Evolutionary conservation across 371 early-diverging fungal genomes (phyloP).

Genomic region (Capillidium heterosporum): DNA sequence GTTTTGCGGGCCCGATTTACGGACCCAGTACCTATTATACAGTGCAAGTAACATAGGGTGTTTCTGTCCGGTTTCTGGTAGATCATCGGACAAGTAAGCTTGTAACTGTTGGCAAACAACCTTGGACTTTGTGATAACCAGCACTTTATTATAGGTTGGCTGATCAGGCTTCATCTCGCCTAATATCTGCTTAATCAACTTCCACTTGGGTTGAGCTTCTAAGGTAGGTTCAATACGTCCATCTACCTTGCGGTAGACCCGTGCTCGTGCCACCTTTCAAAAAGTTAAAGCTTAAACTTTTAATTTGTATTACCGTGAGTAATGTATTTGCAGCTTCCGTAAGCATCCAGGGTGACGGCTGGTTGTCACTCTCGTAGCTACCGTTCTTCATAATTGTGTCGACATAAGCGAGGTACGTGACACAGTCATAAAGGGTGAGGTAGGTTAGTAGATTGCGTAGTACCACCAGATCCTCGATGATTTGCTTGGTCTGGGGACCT

Average conservation of each 20-base stretch:
- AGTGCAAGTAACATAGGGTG: background rate
- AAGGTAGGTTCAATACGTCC: conserved; percentile 40
- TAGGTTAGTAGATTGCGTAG: conserved; percentile 52
- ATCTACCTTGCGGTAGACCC: conserved; percentile 11
- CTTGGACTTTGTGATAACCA: too few species aligned
- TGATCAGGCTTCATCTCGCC: conserved; percentile 43
- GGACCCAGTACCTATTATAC: background rate
- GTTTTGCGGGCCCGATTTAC: background rate
- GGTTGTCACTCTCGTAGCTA: conserved; percentile 13
- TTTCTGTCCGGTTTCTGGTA: background rate
- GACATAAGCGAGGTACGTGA: conserved; percentile 66
- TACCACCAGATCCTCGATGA: conserved; percentile 52
- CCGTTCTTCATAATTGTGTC: conserved; percentile 46
- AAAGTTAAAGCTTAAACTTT: background rate
- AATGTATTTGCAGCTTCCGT: conserved; percentile 68
- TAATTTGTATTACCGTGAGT: conserved; percentile 19
- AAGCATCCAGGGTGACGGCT: conserved; percentile 60
- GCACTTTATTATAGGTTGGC: background rate
- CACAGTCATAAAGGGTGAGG: conserved; percentile 68
- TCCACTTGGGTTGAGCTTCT: conserved; percentile 89
- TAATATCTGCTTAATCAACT: conserved; percentile 41
- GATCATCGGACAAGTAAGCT: background rate
- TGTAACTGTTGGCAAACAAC: too few species aligned
- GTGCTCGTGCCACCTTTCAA: background rate
- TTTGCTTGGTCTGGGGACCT: conserved; percentile 43